phyloP scores from a whole-genome alignment of 2,329 filamentous ascomycete genomes.

The Plectosphaerella plurivora region DNA sequence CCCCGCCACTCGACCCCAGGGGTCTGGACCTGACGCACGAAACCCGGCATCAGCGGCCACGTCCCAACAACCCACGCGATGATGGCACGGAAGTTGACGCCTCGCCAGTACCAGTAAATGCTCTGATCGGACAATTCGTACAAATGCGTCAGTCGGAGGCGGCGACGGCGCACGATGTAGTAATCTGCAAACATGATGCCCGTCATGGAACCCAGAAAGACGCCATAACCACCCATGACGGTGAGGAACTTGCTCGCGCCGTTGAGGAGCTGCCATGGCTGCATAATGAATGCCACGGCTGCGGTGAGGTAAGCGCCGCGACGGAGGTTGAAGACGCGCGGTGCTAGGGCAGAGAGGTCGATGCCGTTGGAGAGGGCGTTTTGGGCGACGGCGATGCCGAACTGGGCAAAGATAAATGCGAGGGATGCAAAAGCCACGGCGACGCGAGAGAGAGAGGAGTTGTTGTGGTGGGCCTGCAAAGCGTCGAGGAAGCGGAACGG shows the following conservation, averaged over 20 bases:
- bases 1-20: slow-evolving; percentile 10
- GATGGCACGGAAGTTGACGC: slow-evolving; percentile 15
- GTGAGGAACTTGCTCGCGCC: slow-evolving; percentile 20
- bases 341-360: slow-evolving; percentile 22
- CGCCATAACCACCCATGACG: slow-evolving; percentile 22
- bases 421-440: slow-evolving; percentile 15
- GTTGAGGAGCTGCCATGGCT: slow-evolving; percentile 16
- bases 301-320: slow-evolving; percentile 13
- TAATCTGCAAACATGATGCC: slow-evolving; percentile 30
- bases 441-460: slow-evolving; percentile 7
- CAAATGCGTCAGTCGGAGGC: slow-evolving; percentile 29
- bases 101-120: slow-evolving; percentile 17
- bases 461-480: slow-evolving; percentile 10
- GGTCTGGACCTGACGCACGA: slow-evolving; percentile 14
- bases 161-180: slow-evolving; percentile 25
- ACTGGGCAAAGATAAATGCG: slow-evolving; percentile 14
- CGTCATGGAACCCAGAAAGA: slow-evolving; percentile 30
- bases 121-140: slow-evolving; percentile 15
- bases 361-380: slow-evolving; percentile 16
- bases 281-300: slow-evolving; percentile 15
- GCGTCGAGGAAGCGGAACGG: slow-evolving; percentile 21
- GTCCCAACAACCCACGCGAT: slow-evolving; percentile 13
- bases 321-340: slow-evolving; percentile 14
- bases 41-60: slow-evolving; percentile 16
- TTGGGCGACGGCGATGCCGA: slow-evolving; percentile 14